Evolutionary conservation across 2,329 filamentous ascomycete genomes (phyloP).

Genomic region (Trichoderma oligosporum): DNA sequence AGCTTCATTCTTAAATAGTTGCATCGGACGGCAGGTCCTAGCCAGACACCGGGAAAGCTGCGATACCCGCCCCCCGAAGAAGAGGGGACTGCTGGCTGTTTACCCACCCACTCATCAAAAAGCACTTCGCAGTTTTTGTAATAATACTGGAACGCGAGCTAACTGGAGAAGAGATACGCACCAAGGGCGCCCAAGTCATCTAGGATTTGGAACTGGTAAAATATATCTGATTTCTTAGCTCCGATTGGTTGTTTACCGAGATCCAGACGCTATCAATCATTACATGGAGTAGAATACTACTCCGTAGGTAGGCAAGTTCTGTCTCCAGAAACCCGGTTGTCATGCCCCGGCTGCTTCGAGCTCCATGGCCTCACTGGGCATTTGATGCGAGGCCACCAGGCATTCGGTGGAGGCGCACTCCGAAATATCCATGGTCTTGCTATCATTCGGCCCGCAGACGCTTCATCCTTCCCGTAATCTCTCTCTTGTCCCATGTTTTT

Average conservation of each 20-base stretch:
- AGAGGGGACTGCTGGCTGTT: conserved; percentile 10
- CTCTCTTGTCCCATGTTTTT: not conserved
- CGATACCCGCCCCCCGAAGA: conserved; percentile 3
- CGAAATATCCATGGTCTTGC: not conserved
- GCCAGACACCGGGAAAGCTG: conserved; percentile 7
- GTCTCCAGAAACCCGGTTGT: conserved; percentile 13
- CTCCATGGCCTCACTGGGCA: not conserved
- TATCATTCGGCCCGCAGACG: not conserved
- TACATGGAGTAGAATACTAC: not conserved
- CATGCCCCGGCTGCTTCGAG: not conserved
- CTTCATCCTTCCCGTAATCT: not conserved
- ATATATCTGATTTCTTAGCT: not conserved
- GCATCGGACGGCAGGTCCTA: not conserved
- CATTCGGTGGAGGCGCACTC: not conserved
- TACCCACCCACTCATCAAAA: conserved; percentile 5
- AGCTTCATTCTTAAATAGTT: not conserved
- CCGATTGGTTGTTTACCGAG: not conserved
- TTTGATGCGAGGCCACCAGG: not conserved
- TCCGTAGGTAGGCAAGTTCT: not conserved
- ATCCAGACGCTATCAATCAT: no score
- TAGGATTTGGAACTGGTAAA: not conserved
- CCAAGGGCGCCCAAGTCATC: not conserved
- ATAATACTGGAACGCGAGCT: not conserved
- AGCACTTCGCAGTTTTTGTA: not conserved
- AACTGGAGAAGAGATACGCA: not conserved